A percentile compares a stretch with the other conserved stretches of the same genome.
Conservation (phyloP, 176 grass and related monocot species). For the Hsuehochloa calcarea region DNA sequence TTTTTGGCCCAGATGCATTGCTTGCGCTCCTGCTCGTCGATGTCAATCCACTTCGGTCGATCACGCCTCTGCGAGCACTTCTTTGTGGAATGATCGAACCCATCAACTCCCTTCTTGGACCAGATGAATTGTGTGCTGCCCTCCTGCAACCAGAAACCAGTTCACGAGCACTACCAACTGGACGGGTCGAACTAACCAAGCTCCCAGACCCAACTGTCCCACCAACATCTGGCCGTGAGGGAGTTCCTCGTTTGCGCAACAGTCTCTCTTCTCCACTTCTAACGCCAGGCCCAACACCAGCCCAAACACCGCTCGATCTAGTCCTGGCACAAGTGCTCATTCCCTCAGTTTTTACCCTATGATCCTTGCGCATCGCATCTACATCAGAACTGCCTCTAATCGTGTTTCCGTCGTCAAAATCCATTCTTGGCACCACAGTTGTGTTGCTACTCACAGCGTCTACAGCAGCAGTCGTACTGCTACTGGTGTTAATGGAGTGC, state of each 20-base stretch:
- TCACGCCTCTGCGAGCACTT: constrained; percentile 14
- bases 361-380: background rate
- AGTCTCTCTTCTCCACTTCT: constrained; percentile 32
- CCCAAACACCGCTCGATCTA: constrained; percentile 26
- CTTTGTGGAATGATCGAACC: background rate
- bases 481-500: background rate
- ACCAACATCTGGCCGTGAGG: constrained; percentile 15
- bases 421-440: constrained; percentile 17
- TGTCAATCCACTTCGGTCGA: constrained; percentile 26
- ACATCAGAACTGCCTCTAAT: constrained; percentile 14
- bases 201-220: background rate
- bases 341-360: constrained; percentile 9
- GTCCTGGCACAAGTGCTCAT: background rate
- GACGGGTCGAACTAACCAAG: background rate
- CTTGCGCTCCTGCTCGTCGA: constrained; percentile 21
- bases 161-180: background rate
- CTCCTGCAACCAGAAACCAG: background rate
- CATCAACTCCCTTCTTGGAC: constrained; percentile 20
- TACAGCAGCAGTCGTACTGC: background rate
- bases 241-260: constrained; percentile 46
- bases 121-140: background rate
- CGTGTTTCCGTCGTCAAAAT: constrained; percentile 17
- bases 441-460: background rate
- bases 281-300: background rate
- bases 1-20: constrained; percentile 42